Evolutionary conservation across 1,284 basidiomycete genomes (phyloP), one percentile per base, ranked within the genome.

Genomic region (Malassezia sp.): DNA sequence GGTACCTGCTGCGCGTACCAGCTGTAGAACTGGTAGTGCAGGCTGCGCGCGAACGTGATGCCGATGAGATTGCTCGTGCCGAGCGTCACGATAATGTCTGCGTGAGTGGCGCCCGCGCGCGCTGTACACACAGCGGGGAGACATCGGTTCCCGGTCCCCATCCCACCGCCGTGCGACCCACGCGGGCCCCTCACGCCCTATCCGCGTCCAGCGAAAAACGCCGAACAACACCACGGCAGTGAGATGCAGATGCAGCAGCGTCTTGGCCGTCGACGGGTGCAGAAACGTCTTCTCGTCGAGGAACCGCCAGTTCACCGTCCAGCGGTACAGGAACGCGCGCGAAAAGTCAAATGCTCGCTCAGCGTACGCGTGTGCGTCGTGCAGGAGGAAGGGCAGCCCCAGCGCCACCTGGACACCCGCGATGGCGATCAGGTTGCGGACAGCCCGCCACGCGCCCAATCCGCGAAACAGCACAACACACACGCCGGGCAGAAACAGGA

Each of bases 261-360:
- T 69, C 28, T 68, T 73, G 0, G 87, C 80, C 72, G 83, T 84
- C 17, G 57, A 60, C 3, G 71, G 67, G 49, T 79, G 82, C 34
- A 87, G 71, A 72, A 97, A 97, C 0, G 72, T 74, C 11, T 78
- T 73, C 65, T 90, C 84, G 18, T 77, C 72, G 1, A 97, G 57
- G 62, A 95, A 85, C 27, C 86, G 78, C 90, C 93, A 97, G 67
- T 97, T 97, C 53, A 96, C 90, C 0, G 91, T 96, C 91, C 91
- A 99, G 67, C 85, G 81, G 73, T 85, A 93, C 28, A 93, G 73
- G 73, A 99, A 99, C 11, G 80, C 77, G 11, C 93, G 80, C 2
- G 81, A 81, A 46, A 99, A 76, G 67, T 97, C 82, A 69, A 93
- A 99, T 1, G 93, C 82, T 8, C 78, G 77, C 10, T 71, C 72